Evolutionary conservation across 169 alveolate species (phyloP), one percentile per base, ranked within the genome.

Genomic region (Plasmodium vinckei): DNA sequence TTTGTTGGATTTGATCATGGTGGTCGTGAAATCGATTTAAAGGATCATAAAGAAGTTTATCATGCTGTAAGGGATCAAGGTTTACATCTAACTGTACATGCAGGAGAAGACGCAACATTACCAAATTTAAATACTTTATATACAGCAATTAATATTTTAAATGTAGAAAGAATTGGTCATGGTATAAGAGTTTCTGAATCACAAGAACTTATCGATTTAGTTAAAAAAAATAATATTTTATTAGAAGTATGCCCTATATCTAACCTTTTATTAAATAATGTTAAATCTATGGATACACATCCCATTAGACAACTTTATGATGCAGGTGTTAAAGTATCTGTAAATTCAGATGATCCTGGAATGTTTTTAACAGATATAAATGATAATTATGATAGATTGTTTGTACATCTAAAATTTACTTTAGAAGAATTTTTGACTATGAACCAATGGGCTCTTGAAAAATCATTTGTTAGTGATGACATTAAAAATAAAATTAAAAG

Each of bases 1-100:
- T 88, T 88, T 67, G 73, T 88, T 21, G 93, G 93, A 9, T 88
- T 75, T 46, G 93, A 88, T 77, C 88, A 88, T 49, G 93, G 87
- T 33, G 93, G 93, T 10, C 70, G 77, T 42, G 91, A 87, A 79
- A 77, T 77, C 0, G 73, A 69, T 46, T 70, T 88, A 51, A 73
- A 87, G 27, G 87, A 59, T 10, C 64, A 61, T 72, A 67, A 44
- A 56, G 93, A 64, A 19, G 77, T 79, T 33, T 88, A 46, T 53
- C 73, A 75, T 65, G 51, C 77, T 46, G 88, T 88, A 25, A 77
- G 84, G 21, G 91, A 88, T 51, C 53, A 73, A 12, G 93, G 93
- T 3, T 54, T 88, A 1, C 72, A 71, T 44, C 57, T 88, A 51
- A 42, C 93, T 39, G 88, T 88, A 19, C 93, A 88, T 59, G 93